Base-by-base conservation (phyloP, 2,329 filamentous ascomycete genomes). In the Fusarium sp. region DNA sequence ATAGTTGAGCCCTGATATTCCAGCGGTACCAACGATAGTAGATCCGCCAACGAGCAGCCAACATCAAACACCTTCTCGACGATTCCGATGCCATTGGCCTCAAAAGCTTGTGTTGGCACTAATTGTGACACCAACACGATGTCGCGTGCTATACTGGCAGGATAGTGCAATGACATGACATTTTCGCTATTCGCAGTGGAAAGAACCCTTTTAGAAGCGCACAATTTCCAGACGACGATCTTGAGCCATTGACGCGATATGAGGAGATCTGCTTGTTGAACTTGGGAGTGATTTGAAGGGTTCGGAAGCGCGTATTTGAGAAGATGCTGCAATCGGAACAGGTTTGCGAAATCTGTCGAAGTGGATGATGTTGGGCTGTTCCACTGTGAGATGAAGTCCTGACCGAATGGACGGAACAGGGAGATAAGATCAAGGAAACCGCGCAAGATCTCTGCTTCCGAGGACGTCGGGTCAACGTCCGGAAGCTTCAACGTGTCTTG, bases 1-100 rank as follows among this genome's bases (percentile, higher is more conserved):
- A 72, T 62, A 8, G 59, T 33, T 0, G 62, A 68, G 0, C 20
- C 18, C 0, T 45, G 38, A 18, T 35, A 22, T 18, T 31, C 54
- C 0, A 58, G 0, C 1, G 65, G 57, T 0, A 46, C 53, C 5
- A 74, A 15, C 0, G 56, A 41, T 0, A 74, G 20, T 0, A 74
- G 27, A 62, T 81, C 79, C 2, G 79, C 78, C 2, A 81, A 33
- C 1, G 78, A 80, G 38, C 79, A 80, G 1, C 77, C 79, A 1
- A 80, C 72, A n/a, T 81, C 80, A 33, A 81, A 80, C 0, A 80
- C 70, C 59, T 81, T 81, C 36, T 81, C 80, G 0, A 80, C n/a
- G 2, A 81, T 80, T 0, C 79, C 79, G 1, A 81, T 73, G 0
- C 79, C 79, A 33, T 81, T 81, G 0, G 79, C 80, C 15, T 80